Evolutionary conservation across 305 asterid genomes (phyloP).

Genomic region (Fraxinus sp.): DNA sequence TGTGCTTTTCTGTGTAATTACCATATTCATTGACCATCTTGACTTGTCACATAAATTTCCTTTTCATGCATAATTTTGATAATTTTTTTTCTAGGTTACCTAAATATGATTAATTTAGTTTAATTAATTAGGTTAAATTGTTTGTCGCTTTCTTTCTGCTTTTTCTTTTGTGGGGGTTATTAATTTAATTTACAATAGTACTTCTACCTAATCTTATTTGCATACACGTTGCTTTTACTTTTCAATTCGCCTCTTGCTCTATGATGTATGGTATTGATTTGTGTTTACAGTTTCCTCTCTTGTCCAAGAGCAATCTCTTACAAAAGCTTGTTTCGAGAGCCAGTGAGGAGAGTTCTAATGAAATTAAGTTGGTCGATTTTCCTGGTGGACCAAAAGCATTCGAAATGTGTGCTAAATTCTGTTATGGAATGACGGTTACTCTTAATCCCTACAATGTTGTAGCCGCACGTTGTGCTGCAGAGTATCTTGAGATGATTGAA

Average conservation of each 20-base stretch:
- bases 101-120: not conserved
- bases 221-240: not conserved
- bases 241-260: not conserved
- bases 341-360: slow-evolving; percentile 46
- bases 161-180: not conserved
- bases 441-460: slow-evolving; percentile 85
- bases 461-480: slow-evolving; percentile 81
- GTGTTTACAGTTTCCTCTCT: slow-evolving; percentile 71
- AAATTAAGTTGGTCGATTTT: slow-evolving; percentile 57
- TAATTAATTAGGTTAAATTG: not conserved
- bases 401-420: slow-evolving; percentile 85
- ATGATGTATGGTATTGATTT: slow-evolving; percentile 9
- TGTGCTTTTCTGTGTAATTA: not conserved
- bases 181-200: not conserved
- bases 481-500: slow-evolving; percentile 87
- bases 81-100: not conserved
- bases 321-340: slow-evolving; percentile 55
- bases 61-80: not conserved
- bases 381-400: slow-evolving; percentile 97
- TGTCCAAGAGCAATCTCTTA: slow-evolving; percentile 75
- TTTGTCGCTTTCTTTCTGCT: not conserved
- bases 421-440: slow-evolving; percentile 80
- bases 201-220: not conserved
- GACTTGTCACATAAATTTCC: not conserved
- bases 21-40: not conserved